Base-by-base conservation (phyloP, 805 yeast genomes). In the Ogataea paradorogensis region DNA sequence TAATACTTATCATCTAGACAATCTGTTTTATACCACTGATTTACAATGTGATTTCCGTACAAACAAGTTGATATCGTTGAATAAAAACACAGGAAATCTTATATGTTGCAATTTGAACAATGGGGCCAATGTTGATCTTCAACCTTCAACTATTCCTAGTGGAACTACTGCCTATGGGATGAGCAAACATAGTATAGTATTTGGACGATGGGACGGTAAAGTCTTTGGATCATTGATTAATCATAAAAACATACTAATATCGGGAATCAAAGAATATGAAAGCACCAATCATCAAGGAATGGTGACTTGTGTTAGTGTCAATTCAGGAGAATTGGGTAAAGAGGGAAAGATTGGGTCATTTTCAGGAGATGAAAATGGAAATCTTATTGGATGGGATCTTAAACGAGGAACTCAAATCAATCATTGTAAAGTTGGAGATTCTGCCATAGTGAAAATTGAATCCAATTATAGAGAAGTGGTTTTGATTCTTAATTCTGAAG, bases 201-300 rank as follows among this genome's bases (percentile, higher is more conserved):
- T 58, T 41, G 68, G 67, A 7, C 47, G 61, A 39, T 61, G 63
- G 62, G 64, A 63, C 47, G 64, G 66, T 20, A 49, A 52, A 21
- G 51, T 64, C 2, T 52, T 25, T n/a, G 59, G 59, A 11, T 47
- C 59, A 1, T 35, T 56, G 8, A 21, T 60, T 14, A 53, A 58
- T 33, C 52, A 56, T 35, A 56, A 47, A 21, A 55, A 55, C 35
- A 48, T 55, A 11, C 28, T 53, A 9, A 27, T 53, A 10, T 45
- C 57, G 2, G 55, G 58, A 8, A 23, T 53, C 14, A 53, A 47
- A 30, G 51, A 48, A 35, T 52, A 47, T 23, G 29, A 47, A 16
- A 42, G 43, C 7, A 27, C 32, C 6, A 34, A 41, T 9, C 63
- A 55, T 44, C 33, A 25, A 9, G 53, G 53, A 13, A 44, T 50